Percentiles rank a stretch among this genome's conserved stretches.
phyloP scores from a whole-genome alignment of 2,329 filamentous ascomycete species.

The Ophiocordyceps camponoti-saundersi region DNA sequence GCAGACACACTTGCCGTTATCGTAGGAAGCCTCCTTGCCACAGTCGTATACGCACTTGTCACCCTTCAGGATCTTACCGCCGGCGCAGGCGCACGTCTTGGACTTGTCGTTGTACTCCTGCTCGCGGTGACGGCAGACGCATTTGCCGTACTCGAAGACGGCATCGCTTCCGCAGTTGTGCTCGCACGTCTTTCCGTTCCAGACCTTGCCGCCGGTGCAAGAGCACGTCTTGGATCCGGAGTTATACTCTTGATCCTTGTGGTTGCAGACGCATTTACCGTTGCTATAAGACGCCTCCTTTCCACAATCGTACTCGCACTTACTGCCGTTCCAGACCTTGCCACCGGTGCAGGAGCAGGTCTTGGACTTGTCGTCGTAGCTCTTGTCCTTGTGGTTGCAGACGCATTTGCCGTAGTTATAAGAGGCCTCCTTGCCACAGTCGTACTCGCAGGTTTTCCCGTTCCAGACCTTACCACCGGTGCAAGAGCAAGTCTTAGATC shows the following conservation, averaged over 20 bases:
- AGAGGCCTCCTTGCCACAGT: not conserved
- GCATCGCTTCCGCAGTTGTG: constrained; percentile 1
- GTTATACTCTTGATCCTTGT: not conserved
- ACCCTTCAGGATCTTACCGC: not conserved
- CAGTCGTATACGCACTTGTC: not conserved
- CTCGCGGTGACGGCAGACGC: not conserved
- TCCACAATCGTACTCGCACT: constrained; percentile 2
- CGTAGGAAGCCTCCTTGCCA: not conserved
- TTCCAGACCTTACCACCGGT: not conserved
- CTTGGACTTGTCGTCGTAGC: constrained; percentile 1
- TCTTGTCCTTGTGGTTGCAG: constrained; percentile 1
- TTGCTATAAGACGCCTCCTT: constrained; percentile 1
- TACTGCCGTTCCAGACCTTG: constrained; percentile 1
- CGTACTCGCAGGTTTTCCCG: not conserved
- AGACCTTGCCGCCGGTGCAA: not conserved
- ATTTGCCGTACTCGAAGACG: not conserved
- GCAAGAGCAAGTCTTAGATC: not conserved
- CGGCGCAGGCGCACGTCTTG: not conserved
- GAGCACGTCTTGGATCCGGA: constrained; percentile 1
- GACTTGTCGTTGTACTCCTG: not conserved
- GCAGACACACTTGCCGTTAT: not conserved
- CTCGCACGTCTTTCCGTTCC: not conserved
- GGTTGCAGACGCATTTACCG: not conserved
- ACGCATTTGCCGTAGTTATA: not conserved
- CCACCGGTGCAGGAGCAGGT: constrained; percentile 1